phyloP scores from a whole-genome alignment of 805 yeast species.

The Yamadazyma paraphyllophila region DNA sequence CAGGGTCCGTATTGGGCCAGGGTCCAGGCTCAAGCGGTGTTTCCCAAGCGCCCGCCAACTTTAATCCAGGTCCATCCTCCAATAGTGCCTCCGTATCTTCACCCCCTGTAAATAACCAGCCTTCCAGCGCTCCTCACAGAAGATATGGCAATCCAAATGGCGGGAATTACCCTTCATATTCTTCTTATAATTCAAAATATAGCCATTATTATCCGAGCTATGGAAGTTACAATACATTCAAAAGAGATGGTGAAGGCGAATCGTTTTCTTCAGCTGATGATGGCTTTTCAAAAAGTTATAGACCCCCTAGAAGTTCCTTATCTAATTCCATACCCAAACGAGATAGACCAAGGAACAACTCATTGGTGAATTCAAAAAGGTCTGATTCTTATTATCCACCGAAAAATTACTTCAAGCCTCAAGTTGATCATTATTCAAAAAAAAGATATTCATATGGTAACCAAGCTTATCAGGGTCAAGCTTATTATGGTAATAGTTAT shows the following conservation, averaged over 20 bases:
- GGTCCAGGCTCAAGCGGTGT: too few species aligned
- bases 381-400: slow-evolving; percentile 31
- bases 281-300: background rate
- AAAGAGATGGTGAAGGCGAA: slow-evolving; percentile 9
- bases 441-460: slow-evolving; percentile 5
- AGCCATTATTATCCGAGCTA: slow-evolving; percentile 23
- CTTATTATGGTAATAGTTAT: background rate
- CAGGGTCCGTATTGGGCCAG: too few species aligned
- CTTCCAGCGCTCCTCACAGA: background rate
- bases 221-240: slow-evolving; percentile 19
- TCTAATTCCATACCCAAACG: slow-evolving; percentile 22
- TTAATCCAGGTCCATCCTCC: background rate
- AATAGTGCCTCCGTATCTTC: slow-evolving; percentile 1
- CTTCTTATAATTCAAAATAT: slow-evolving; percentile 11
- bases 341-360: slow-evolving; percentile 12
- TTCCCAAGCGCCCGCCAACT: background rate
- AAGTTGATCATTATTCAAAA: slow-evolving; percentile 17
- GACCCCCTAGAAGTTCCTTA: slow-evolving; percentile 18
- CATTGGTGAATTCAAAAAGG: slow-evolving; percentile 21
- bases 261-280: background rate
- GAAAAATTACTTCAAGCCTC: slow-evolving; percentile 15
- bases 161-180: slow-evolving; percentile 7
- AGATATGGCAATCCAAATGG: background rate
- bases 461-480: background rate
- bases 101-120: background rate